Evolutionary conservation across 345 rosid genomes (phyloP).

Genomic region (Carallia brachiata): DNA sequence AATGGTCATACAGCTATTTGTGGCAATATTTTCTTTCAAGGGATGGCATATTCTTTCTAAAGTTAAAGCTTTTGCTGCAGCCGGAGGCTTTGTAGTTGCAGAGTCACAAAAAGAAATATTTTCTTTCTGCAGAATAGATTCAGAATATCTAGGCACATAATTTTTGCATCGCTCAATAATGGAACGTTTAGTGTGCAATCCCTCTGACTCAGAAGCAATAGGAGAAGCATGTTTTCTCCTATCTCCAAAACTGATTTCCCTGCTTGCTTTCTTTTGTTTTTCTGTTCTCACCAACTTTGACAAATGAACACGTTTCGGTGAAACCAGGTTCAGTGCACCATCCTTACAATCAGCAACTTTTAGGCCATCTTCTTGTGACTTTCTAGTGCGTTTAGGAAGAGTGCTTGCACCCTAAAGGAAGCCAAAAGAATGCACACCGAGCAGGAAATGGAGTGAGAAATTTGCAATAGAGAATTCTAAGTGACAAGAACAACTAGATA

Average conservation of each 20-base stretch:
- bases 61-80: conserved; percentile 37
- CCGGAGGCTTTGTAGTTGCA: conserved; percentile 29
- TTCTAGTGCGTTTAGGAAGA: conserved; percentile 43
- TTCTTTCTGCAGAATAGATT: conserved; percentile 31
- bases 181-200: conserved; percentile 21
- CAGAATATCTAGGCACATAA: conserved; percentile 32
- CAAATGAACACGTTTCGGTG: conserved; percentile 28
- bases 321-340: conserved; percentile 19
- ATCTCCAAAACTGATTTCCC: conserved; percentile 24
- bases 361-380: conserved; percentile 35
- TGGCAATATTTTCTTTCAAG: conserved; percentile 38
- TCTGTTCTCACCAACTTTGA: conserved; percentile 31
- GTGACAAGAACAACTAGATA: background rate
- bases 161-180: conserved; percentile 25
- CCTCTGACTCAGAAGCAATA: conserved; percentile 19
- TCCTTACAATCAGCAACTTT: conserved; percentile 22
- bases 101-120: conserved; percentile 40
- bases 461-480: conserved; percentile 5
- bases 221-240: conserved; percentile 33
- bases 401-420: conserved; percentile 35
- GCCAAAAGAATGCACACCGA: conserved; percentile 10
- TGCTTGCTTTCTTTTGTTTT: conserved; percentile 19
- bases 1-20: conserved; percentile 26
- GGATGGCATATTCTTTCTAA: conserved; percentile 32
- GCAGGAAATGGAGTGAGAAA: conserved; percentile 7